Evolutionary conservation across 2,329 filamentous ascomycete genomes (phyloP).

Genomic region (Cryphonectria radicalis): DNA sequence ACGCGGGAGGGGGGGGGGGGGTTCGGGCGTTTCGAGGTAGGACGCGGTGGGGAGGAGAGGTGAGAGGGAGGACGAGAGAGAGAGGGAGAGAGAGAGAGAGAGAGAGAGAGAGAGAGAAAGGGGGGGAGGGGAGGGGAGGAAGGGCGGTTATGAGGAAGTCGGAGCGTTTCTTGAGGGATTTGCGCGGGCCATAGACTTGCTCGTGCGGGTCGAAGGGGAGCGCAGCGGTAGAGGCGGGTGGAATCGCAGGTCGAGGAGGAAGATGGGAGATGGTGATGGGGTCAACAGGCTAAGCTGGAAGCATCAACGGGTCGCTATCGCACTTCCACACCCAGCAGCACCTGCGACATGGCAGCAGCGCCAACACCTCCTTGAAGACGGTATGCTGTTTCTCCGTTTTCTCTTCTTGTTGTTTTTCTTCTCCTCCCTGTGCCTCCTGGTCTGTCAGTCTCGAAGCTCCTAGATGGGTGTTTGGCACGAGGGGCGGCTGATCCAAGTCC

Average conservation of each 20-base stretch:
- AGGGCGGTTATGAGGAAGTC: conserved; percentile 15
- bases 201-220: conserved; percentile 3
- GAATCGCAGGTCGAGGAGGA: conserved; percentile 9
- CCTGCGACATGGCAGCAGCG: conserved; percentile 29
- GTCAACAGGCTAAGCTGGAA: conserved; percentile 17
- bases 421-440: background rate
- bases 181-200: conserved; percentile 27
- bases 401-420: too few relatives aligned
- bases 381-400: background rate
- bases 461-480: background rate
- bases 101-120: background rate
- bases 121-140: background rate
- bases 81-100: background rate
- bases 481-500: background rate
- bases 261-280: conserved; percentile 16
- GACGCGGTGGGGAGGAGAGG: background rate
- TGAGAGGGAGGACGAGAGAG: background rate
- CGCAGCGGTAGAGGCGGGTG: background rate
- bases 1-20: background rate
- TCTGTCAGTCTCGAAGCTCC: background rate
- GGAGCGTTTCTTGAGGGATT: conserved; percentile 6
- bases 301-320: conserved; percentile 29
- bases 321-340: conserved; percentile 23
- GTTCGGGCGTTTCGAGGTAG: background rate
- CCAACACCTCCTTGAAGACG: conserved; percentile 1